These are phyloP conservation scores for Beauveria sp. DNA, from an alignment of 2,329 filamentous ascomycete genomes.

Conservation along the genomic window DNA sequence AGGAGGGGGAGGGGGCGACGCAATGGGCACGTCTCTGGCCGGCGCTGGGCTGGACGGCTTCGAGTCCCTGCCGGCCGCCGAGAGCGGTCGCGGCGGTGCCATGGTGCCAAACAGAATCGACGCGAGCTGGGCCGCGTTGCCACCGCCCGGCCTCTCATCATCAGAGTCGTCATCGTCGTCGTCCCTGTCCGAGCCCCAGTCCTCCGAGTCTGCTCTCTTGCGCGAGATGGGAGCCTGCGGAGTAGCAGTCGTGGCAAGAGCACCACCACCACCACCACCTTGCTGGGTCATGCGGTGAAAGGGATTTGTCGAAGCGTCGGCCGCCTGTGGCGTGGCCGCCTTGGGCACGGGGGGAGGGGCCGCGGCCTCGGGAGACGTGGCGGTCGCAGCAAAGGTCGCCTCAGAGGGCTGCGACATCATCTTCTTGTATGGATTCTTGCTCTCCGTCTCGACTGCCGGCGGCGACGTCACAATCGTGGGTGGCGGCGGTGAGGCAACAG, in stretches of 20 bases:
- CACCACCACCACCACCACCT: not conserved
- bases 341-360: conserved; percentile 25
- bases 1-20: conserved; percentile 30
- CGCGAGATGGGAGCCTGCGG: conserved; percentile 46
- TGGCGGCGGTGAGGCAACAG: conserved; percentile 40
- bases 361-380: conserved; percentile 32
- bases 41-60: conserved; percentile 31
- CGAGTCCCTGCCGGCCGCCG: conserved; percentile 67
- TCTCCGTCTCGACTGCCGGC: conserved; percentile 58
- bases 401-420: conserved; percentile 69
- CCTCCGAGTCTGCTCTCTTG: conserved; percentile 54
- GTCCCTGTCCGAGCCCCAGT: conserved; percentile 72
- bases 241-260: conserved; percentile 28
- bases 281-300: conserved; percentile 82
- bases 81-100: conserved; percentile 83
- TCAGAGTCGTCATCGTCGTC: conserved; percentile 60
- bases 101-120: conserved; percentile 96
- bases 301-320: conserved; percentile 78
- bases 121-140: conserved; percentile 83
- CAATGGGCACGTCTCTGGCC: conserved; percentile 33
- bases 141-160: conserved; percentile 70
- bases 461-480: conserved; percentile 45
- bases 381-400: conserved; percentile 35
- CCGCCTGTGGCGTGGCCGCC: conserved; percentile 33
- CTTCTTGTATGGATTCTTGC: conserved; percentile 91